Conservation (phyloP, 805 yeast genomes). For the Ogataea polymorpha region DNA sequence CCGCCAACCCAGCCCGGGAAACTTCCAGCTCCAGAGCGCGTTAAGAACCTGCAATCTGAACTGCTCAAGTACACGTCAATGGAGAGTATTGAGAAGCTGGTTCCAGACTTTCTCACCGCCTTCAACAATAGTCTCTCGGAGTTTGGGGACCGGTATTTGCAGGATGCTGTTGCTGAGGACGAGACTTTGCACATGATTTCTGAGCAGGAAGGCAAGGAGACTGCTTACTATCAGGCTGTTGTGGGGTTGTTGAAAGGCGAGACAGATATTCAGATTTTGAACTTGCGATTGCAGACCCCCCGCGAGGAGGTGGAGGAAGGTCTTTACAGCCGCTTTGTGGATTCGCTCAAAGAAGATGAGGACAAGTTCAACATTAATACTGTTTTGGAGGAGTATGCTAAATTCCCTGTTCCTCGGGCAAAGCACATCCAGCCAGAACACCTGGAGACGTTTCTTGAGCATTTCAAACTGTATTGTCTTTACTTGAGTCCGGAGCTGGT, state of each 20-base stretch:
- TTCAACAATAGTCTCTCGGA: constrained; percentile 10
- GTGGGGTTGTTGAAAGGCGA: constrained; percentile 17
- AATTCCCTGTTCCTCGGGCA: constrained; percentile 22
- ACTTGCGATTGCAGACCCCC: constrained; percentile 11
- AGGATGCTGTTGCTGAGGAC: constrained; percentile 16
- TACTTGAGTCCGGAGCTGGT: constrained; percentile 11
- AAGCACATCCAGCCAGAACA: constrained; percentile 18
- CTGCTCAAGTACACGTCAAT: constrained; percentile 16
- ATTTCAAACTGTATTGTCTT: constrained; percentile 11
- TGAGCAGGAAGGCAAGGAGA: constrained; percentile 13
- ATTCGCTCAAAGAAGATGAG: constrained; percentile 7
- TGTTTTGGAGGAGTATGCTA: constrained; percentile 14
- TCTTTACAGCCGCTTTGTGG: constrained; percentile 12
- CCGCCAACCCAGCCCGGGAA: neutral
- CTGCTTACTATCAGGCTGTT: constrained; percentile 21
- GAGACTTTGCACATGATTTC: constrained; percentile 11
- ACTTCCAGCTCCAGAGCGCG: constrained; percentile 1
- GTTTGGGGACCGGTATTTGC: constrained; percentile 23
- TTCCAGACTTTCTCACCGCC: constrained; percentile 19
- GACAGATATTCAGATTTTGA: constrained; percentile 11
- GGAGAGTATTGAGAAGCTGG: constrained; percentile 13
- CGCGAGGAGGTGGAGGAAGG: constrained; percentile 11
- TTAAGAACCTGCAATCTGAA: constrained; percentile 12
- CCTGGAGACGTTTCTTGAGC: constrained; percentile 20
- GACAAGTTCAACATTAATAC: constrained; percentile 4